Percentiles rank a stretch among this genome's conserved stretches.
Evolutionary conservation across 1,284 basidiomycete genomes (phyloP).

Genomic region (Trametes hirsuta): DNA sequence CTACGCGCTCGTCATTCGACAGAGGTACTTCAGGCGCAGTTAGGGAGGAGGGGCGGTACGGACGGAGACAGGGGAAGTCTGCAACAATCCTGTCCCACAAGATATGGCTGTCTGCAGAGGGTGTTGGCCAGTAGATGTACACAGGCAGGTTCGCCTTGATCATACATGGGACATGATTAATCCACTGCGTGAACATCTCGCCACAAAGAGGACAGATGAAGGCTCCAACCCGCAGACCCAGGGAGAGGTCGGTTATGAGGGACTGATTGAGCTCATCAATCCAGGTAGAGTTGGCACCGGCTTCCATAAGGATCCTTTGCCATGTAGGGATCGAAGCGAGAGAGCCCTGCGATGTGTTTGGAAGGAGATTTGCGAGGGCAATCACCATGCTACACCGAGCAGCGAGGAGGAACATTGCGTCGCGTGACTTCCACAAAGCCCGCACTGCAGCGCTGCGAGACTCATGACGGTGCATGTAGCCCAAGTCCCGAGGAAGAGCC

Average conservation of each 20-base stretch:
- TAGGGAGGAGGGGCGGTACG: neutral
- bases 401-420: neutral
- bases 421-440: neutral
- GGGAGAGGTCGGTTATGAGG: neutral
- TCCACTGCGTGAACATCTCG: neutral
- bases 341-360: neutral
- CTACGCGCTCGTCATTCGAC: too few relatives aligned
- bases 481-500: neutral
- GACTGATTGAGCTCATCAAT: neutral
- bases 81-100: neutral
- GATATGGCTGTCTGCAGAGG: neutral
- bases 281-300: neutral
- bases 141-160: slow-evolving; percentile 1
- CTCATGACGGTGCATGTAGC: neutral
- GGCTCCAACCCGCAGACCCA: neutral
- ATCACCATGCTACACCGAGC: slow-evolving; percentile 7
- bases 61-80: neutral
- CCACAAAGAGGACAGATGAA: neutral
- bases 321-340: neutral
- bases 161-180: slow-evolving; percentile 10
- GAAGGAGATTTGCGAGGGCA: neutral
- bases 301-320: neutral
- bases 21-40: neutral
- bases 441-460: neutral
- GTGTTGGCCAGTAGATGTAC: neutral